These are phyloP conservation scores for Phaseolus coccineus DNA, from an alignment of 331 rosid genomes.

Conservation along the genomic window DNA sequence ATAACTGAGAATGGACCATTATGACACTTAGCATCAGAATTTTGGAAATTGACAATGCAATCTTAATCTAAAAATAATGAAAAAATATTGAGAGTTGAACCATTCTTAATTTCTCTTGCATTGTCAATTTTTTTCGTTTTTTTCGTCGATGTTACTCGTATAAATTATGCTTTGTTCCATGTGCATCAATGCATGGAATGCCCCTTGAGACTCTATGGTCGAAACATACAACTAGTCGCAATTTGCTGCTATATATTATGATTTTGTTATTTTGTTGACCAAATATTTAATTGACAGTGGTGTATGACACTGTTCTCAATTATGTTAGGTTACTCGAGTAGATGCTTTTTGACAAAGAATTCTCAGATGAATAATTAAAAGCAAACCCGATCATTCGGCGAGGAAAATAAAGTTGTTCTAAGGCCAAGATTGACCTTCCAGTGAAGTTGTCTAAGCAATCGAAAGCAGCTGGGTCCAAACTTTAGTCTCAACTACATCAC, in stretches of 20 bases:
- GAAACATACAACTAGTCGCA: conserved; percentile 36
- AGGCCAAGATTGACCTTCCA: conserved; percentile 60
- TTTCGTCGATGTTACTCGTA: not conserved
- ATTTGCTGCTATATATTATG: conserved; percentile 11
- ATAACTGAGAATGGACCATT: conserved; percentile 19
- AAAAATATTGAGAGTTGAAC: not conserved
- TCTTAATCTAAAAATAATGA: conserved; percentile 10
- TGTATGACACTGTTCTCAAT: conserved; percentile 49
- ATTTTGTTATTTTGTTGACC: conserved; percentile 36
- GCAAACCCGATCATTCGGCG: conserved; percentile 55
- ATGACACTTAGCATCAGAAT: not conserved
- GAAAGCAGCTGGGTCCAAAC: conserved; percentile 63
- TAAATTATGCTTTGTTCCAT: not conserved
- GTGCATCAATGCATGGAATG: not conserved
- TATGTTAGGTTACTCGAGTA: conserved; percentile 52
- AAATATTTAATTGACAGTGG: conserved; percentile 40
- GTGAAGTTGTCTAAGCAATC: conserved; percentile 54
- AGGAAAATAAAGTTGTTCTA: conserved; percentile 58
- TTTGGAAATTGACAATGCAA: conserved; percentile 17
- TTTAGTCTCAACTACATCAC: conserved; percentile 44
- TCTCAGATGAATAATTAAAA: conserved; percentile 48
- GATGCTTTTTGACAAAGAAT: conserved; percentile 62
- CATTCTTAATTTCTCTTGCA: not conserved
- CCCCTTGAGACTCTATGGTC: conserved; percentile 22
- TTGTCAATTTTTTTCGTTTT: not conserved